These are phyloP conservation scores for Fusarium xyrophilum DNA, from an alignment of 2,329 filamentous ascomycete genomes.

Conservation along the genomic window DNA sequence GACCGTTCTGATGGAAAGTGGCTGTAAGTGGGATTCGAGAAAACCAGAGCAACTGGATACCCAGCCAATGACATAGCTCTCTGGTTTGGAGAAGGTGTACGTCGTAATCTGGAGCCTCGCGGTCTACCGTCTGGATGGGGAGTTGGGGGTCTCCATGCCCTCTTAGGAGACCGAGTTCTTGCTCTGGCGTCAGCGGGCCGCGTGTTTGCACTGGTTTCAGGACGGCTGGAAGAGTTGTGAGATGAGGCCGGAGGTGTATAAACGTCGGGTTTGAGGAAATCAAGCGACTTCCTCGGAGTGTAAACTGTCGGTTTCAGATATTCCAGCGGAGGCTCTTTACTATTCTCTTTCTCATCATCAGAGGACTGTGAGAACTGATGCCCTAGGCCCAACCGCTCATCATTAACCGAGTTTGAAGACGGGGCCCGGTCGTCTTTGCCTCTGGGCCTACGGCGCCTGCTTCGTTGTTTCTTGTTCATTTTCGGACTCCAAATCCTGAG, in stretches of 20 bases:
- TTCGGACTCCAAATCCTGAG: neutral
- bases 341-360: neutral
- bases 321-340: neutral
- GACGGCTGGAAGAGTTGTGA: neutral
- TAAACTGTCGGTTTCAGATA: conserved; percentile 22
- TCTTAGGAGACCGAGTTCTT: conserved; percentile 6
- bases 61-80: neutral
- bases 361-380: neutral
- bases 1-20: neutral
- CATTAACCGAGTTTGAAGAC: neutral
- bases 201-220: neutral
- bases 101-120: neutral
- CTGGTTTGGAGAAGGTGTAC: neutral
- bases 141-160: conserved; percentile 19
- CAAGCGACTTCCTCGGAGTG: conserved; percentile 18
- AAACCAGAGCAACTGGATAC: neutral
- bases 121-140: conserved; percentile 20
- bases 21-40: neutral
- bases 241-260: conserved; percentile 28
- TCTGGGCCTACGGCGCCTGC: neutral
- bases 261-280: conserved; percentile 15
- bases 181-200: neutral
- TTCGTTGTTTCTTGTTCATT: neutral
- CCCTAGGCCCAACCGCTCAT: neutral
- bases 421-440: neutral